Conservation (phyloP, 2,329 filamentous ascomycete species). For the Orbilia ellipsospora region DNA sequence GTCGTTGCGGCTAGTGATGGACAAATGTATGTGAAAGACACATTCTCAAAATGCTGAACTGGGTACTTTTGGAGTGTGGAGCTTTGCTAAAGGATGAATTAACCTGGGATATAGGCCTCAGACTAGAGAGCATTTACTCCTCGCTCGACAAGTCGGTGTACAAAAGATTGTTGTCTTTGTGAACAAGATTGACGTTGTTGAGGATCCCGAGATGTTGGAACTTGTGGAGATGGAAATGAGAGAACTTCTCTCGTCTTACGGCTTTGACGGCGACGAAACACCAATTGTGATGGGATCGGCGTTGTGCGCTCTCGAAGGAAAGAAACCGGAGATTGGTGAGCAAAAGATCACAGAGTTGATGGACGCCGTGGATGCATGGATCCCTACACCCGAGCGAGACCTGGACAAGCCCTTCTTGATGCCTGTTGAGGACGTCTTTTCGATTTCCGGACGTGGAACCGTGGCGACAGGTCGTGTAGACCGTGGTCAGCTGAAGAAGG, state of each 20-base stretch:
- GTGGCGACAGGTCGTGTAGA: slow-evolving; percentile 97
- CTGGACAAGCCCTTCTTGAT: slow-evolving; percentile 99
- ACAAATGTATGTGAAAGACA: slow-evolving; percentile 76
- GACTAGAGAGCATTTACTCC: slow-evolving; percentile 96
- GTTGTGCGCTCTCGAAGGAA: slow-evolving; percentile 89
- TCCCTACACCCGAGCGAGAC: slow-evolving; percentile 92
- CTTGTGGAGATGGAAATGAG: slow-evolving; percentile 99
- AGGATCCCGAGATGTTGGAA: slow-evolving; percentile 99
- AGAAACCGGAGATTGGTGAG: slow-evolving; percentile 85
- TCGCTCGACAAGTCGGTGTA: slow-evolving; percentile 97
- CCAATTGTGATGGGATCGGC: slow-evolving; percentile 97
- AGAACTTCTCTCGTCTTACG: slow-evolving; percentile 90
- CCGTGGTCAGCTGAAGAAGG: slow-evolving; percentile 92
- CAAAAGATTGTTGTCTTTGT: slow-evolving; percentile 99
- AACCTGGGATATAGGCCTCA: slow-evolving; percentile 73
- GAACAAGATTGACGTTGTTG: slow-evolving; percentile 98
- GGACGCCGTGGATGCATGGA: slow-evolving; percentile 90
- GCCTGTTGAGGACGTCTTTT: slow-evolving; percentile 95
- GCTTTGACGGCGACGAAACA: slow-evolving; percentile 97
- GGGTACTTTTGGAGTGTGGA: neutral
- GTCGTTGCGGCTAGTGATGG: slow-evolving; percentile 98
- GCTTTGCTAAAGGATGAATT: neutral
- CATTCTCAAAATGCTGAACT: neutral
- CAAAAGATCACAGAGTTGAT: slow-evolving; percentile 92
- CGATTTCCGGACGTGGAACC: slow-evolving; percentile 91